Evolutionary conservation across 1,284 basidiomycete genomes (phyloP).

Genomic region (Vanrija sp.): DNA sequence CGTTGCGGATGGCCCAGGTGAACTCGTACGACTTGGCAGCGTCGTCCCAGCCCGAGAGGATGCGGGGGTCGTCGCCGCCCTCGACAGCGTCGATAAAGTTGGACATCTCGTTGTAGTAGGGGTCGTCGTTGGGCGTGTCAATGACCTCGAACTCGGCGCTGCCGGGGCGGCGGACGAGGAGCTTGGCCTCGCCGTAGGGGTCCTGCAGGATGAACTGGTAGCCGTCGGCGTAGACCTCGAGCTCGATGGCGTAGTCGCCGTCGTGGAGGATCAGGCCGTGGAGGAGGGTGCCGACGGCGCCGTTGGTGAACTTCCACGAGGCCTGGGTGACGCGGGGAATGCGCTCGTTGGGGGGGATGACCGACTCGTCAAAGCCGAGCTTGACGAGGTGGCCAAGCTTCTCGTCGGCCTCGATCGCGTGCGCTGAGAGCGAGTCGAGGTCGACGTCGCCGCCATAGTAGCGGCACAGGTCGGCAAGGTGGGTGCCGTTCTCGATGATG

Average conservation of each 20-base stretch:
- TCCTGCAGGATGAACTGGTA: slow-evolving; percentile 46
- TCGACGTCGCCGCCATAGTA: slow-evolving; percentile 57
- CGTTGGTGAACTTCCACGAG: slow-evolving; percentile 46
- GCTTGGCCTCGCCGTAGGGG: slow-evolving; percentile 45
- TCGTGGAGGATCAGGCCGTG: slow-evolving; percentile 40
- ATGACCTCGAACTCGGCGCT: slow-evolving; percentile 25
- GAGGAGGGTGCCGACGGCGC: slow-evolving; percentile 43
- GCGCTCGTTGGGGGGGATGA: slow-evolving; percentile 42
- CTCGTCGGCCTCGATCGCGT: slow-evolving; percentile 44
- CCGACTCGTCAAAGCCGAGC: slow-evolving; percentile 51
- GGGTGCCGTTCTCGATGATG: slow-evolving; percentile 55
- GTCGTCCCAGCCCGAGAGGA: slow-evolving; percentile 56
- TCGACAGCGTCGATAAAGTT: slow-evolving; percentile 48
- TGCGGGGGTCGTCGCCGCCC: slow-evolving; percentile 30
- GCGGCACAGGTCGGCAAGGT: slow-evolving; percentile 48
- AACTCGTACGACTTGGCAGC: slow-evolving; percentile 77
- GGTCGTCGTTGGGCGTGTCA: slow-evolving; percentile 44
- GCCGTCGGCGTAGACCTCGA: slow-evolving; percentile 44
- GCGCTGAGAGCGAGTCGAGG: slow-evolving; percentile 48
- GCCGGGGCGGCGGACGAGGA: slow-evolving; percentile 46
- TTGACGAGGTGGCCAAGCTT: slow-evolving; percentile 50
- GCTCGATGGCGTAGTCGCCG: slow-evolving; percentile 40
- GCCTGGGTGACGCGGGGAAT: slow-evolving; percentile 50
- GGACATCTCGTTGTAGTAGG: slow-evolving; percentile 48
- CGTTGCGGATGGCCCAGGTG: slow-evolving; percentile 38